Evolutionary conservation across 257 asterid genomes (phyloP).

Genomic region (Solanum boliviense): DNA sequence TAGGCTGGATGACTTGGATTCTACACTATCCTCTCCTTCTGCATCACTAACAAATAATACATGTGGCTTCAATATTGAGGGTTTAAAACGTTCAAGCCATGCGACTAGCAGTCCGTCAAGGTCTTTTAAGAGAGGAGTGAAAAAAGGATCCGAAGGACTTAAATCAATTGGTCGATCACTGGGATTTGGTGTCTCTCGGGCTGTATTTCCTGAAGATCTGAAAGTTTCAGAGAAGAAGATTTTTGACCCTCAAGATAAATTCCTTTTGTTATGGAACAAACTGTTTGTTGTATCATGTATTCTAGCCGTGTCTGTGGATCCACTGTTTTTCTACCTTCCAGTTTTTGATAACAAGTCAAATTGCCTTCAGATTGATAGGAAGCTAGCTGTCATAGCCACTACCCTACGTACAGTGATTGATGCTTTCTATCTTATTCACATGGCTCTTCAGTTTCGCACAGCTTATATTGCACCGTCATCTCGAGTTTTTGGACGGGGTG

Average conservation of each 20-base stretch:
- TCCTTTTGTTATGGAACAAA: constrained; percentile 84
- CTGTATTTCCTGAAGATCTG: constrained; percentile 96
- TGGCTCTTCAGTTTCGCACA: constrained; percentile 94
- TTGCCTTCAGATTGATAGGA: constrained; percentile 84
- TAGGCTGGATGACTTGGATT: constrained; percentile 94
- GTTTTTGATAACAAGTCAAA: constrained; percentile 50
- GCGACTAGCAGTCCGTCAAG: constrained; percentile 42
- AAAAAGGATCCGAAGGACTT: constrained; percentile 89
- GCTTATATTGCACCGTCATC: constrained; percentile 99
- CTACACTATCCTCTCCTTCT: constrained; percentile 80
- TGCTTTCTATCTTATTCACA: constrained; percentile 81
- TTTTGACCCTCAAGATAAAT: constrained; percentile 94
- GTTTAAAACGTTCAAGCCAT: constrained; percentile 42
- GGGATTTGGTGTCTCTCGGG: constrained; percentile 78
- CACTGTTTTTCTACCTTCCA: constrained; percentile 91
- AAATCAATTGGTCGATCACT: constrained; percentile 85
- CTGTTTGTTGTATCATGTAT: constrained; percentile 86
- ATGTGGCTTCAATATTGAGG: constrained; percentile 70
- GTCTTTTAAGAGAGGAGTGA: constrained; percentile 80
- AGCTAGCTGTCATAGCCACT: constrained; percentile 76
- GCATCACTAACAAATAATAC: constrained; percentile 53
- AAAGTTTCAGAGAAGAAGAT: constrained; percentile 83
- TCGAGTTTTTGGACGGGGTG: constrained; percentile 98
- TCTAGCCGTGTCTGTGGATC: constrained; percentile 89
- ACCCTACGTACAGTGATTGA: constrained; percentile 83